Percentiles rank a stretch among this genome's conserved stretches.
Conservation (phyloP, 306 rosid genomes). For the Glycine soja region DNA sequence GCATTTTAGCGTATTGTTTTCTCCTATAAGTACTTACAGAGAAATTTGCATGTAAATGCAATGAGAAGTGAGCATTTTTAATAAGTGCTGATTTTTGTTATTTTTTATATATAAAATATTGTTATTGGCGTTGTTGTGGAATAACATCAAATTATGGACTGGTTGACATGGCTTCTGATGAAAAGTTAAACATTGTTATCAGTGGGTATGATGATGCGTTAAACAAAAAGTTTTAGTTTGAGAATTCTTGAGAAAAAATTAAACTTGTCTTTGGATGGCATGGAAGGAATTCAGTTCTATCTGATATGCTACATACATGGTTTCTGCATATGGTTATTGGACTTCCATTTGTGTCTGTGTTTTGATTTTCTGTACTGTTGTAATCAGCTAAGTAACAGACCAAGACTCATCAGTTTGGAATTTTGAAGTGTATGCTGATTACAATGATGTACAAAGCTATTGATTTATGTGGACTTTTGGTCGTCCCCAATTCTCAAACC, state of each 20-base stretch:
- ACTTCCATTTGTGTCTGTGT: background rate
- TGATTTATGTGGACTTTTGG: constrained; percentile 2
- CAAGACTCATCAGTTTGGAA: background rate
- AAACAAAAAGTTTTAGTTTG: background rate
- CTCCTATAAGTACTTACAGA: too few species aligned
- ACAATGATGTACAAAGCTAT: background rate
- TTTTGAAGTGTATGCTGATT: background rate
- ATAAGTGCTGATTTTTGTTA: background rate
- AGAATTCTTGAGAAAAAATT: background rate
- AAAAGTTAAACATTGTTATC: constrained; percentile 1
- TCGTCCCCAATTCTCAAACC: background rate
- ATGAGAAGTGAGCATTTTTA: background rate
- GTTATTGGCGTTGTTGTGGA: background rate
- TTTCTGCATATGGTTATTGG: background rate
- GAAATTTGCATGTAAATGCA: background rate
- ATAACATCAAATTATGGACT: background rate
- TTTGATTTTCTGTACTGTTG: background rate
- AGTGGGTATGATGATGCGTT: too few species aligned
- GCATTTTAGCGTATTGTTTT: too few species aligned
- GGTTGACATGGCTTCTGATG: background rate
- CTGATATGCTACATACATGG: constrained; percentile 12
- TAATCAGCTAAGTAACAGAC: background rate
- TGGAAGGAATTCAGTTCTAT: background rate
- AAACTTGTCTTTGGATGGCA: background rate
- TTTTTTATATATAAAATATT: background rate